Percentiles rank a stretch among this genome's conserved stretches.
Conservation (phyloP, 805 yeast species). For the Zygoascus flipseniorum region DNA sequence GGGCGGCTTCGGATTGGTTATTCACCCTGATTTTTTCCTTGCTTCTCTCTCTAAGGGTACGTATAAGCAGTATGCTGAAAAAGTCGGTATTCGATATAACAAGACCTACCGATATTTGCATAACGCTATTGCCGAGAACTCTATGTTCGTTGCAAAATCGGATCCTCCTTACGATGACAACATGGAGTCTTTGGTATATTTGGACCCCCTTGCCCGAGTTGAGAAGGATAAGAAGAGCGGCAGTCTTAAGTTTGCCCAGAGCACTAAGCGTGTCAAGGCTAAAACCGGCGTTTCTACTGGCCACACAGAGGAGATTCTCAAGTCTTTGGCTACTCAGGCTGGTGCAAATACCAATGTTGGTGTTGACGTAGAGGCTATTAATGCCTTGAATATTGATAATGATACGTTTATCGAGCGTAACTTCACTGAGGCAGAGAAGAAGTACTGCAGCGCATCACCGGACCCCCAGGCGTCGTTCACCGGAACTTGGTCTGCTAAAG, state of each 20-base stretch:
- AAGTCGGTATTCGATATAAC: constrained; percentile 76
- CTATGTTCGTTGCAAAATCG: constrained; percentile 87
- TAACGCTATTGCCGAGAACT: constrained; percentile 83
- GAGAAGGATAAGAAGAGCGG: constrained; percentile 32
- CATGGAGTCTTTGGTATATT: constrained; percentile 81
- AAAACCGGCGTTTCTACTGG: constrained; percentile 33
- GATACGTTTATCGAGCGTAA: constrained; percentile 87
- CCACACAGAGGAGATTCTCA: constrained; percentile 58
- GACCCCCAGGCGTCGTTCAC: constrained; percentile 84
- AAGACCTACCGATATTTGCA: constrained; percentile 92
- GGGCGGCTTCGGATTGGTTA: constrained; percentile 91
- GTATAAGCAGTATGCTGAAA: constrained; percentile 61
- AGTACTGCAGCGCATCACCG: constrained; percentile 67
- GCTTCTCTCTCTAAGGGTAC: constrained; percentile 67
- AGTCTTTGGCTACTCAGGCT: constrained; percentile 43
- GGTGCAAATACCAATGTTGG: constrained; percentile 60
- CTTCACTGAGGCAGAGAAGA: constrained; percentile 74
- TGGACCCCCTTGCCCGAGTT: constrained; percentile 90
- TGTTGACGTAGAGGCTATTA: constrained; percentile 89
- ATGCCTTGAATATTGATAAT: constrained; percentile 75
- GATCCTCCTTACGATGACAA: constrained; percentile 88
- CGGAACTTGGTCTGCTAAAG: constrained; percentile 99
- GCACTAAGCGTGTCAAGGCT: constrained; percentile 30
- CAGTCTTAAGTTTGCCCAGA: constrained; percentile 26
- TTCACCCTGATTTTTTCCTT: constrained; percentile 89